These are phyloP conservation scores for Cucurbita pepo DNA, from an alignment of 306 rosid genomes.

Conservation along the genomic window DNA sequence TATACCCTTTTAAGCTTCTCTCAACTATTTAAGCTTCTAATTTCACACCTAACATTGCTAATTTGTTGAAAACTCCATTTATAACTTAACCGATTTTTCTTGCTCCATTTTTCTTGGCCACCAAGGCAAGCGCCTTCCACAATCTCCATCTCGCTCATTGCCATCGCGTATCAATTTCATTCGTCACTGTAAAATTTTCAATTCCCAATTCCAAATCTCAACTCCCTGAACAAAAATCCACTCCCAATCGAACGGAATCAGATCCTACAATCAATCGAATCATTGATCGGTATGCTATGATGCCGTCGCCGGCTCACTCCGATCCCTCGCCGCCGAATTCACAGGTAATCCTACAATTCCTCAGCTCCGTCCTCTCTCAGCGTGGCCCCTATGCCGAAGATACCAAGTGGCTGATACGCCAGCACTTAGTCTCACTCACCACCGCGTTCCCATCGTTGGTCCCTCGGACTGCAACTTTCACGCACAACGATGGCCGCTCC, in stretches of 20 bases:
- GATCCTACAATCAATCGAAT: not conserved
- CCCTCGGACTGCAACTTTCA: constrained; percentile 74
- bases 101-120: not conserved
- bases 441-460: constrained; percentile 48
- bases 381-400: constrained; percentile 88
- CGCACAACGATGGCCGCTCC: constrained; percentile 90
- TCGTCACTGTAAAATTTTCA: not conserved
- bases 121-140: not conserved
- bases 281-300: constrained; percentile 12
- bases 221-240: not conserved
- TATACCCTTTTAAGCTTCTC: no score
- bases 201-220: not conserved
- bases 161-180: not conserved
- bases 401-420: constrained; percentile 83
- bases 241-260: not conserved
- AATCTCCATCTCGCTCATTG: not conserved
- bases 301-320: constrained; percentile 25
- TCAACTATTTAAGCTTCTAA: no score
- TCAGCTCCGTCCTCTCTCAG: constrained; percentile 88
- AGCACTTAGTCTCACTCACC: constrained; percentile 54
- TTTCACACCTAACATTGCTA: no score
- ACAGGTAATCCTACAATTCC: constrained; percentile 40
- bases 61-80: not conserved
- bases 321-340: constrained; percentile 28
- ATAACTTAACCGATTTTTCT: not conserved